phyloP scores from a whole-genome alignment of 1,284 basidiomycete species.

The Apiotrichum brassicae region DNA sequence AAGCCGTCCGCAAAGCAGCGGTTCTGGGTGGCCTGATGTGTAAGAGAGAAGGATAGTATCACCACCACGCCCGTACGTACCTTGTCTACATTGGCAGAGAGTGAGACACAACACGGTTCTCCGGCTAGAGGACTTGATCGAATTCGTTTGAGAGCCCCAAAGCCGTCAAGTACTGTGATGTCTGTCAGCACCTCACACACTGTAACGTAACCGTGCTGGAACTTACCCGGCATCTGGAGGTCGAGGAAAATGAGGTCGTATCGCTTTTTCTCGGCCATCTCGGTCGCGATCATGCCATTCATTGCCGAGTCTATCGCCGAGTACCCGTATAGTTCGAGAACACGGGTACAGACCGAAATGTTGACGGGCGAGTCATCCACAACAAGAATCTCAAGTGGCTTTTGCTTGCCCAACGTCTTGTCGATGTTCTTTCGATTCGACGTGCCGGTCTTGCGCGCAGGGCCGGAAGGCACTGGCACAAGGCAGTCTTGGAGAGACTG shows the following conservation, averaged over 20 bases:
- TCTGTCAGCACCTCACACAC: background rate
- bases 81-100: constrained; percentile 42
- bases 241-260: constrained; percentile 43
- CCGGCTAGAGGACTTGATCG: constrained; percentile 27
- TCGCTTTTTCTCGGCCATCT: constrained; percentile 27
- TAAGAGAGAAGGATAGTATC: background rate
- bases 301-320: constrained; percentile 26
- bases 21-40: constrained; percentile 24
- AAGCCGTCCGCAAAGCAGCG: constrained; percentile 28
- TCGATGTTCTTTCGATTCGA: constrained; percentile 2
- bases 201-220: background rate
- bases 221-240: constrained; percentile 37
- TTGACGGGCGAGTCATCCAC: constrained; percentile 46
- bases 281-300: constrained; percentile 38
- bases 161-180: constrained; percentile 31
- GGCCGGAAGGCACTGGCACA: constrained; percentile 1
- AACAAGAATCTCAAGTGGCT: constrained; percentile 37
- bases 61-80: constrained; percentile 10
- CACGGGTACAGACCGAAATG: constrained; percentile 31
- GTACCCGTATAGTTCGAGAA: constrained; percentile 42
- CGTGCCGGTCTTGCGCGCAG: background rate
- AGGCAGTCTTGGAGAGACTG: constrained; percentile 29
- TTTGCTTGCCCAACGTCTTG: constrained; percentile 10
- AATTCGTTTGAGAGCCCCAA: constrained; percentile 28
- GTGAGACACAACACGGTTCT: constrained; percentile 35